phyloP scores from a whole-genome alignment of 73 alveolate genomes.

The Blepharisma stoltei region DNA sequence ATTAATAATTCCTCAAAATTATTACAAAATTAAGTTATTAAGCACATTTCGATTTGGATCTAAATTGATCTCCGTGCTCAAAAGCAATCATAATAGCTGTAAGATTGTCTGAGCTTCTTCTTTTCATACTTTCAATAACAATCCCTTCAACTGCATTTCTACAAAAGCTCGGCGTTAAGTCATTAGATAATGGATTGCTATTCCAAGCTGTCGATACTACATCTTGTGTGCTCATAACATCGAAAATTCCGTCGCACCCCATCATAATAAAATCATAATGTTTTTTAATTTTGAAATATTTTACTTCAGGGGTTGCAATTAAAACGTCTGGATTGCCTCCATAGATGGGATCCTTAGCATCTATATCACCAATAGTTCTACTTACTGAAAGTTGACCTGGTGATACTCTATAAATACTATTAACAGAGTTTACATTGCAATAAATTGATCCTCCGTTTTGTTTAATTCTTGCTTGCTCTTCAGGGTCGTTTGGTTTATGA shows the following conservation, averaged over 20 bases:
- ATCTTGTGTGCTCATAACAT: conserved; percentile 64
- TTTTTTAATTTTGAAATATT: conserved; percentile 67
- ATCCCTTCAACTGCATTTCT: conserved; percentile 94
- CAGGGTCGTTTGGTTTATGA: conserved; percentile 88
- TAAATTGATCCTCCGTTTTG: conserved; percentile 86
- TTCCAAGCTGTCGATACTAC: conserved; percentile 64
- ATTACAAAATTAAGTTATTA: too few relatives aligned
- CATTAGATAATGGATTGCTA: not conserved
- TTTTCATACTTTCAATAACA: conserved; percentile 73
- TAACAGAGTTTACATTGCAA: not conserved
- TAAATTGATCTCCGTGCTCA: conserved; percentile 23
- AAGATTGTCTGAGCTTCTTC: conserved; percentile 70
- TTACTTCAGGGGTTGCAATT: conserved; percentile 78
- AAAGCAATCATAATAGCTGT: conserved; percentile 71
- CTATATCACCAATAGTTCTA: conserved; percentile 92
- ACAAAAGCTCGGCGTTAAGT: conserved; percentile 67
- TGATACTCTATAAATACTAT: conserved; percentile 79
- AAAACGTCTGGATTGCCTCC: conserved; percentile 94
- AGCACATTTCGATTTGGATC: too few relatives aligned
- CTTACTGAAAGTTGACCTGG: conserved; percentile 89
- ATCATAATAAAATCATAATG: conserved; percentile 69
- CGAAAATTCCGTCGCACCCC: conserved; percentile 80
- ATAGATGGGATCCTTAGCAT: conserved; percentile 75
- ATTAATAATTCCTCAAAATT: too few relatives aligned
- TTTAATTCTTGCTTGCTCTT: conserved; percentile 80